phyloP scores from a whole-genome alignment of 2,329 filamentous ascomycete species.

The Domatiomyces catenatus region DNA sequence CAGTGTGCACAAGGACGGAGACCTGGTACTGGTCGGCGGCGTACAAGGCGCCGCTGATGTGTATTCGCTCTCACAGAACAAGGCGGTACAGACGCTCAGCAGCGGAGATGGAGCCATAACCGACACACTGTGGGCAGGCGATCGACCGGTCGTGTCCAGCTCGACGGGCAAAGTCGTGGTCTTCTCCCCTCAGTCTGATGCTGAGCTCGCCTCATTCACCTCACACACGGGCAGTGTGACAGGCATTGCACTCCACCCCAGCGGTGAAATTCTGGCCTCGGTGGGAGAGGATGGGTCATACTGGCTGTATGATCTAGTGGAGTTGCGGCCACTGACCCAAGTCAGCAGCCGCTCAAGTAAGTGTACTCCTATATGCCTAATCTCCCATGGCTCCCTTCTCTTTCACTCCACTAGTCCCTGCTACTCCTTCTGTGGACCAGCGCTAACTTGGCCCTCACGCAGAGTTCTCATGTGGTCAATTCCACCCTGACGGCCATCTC shows the following conservation, averaged over 20 bases:
- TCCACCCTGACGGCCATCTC: conserved; percentile 94
- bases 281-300: conserved; percentile 87
- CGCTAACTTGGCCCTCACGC: conserved; percentile 10
- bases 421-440: not conserved
- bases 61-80: conserved; percentile 61
- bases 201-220: conserved; percentile 53
- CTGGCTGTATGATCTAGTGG: conserved; percentile 66
- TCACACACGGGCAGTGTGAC: conserved; percentile 72
- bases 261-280: conserved; percentile 67
- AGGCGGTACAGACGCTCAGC: conserved; percentile 47
- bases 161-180: conserved; percentile 65
- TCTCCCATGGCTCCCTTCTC: too few relatives aligned
- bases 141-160: conserved; percentile 57
- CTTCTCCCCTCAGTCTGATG: conserved; percentile 47
- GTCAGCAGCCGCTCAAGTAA: conserved; percentile 66
- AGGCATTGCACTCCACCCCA: conserved; percentile 65
- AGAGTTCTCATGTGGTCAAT: conserved; percentile 64
- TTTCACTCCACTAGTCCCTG: too few relatives aligned
- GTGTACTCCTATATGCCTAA: too few relatives aligned
- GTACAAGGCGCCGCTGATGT: conserved; percentile 60
- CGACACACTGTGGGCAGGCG: conserved; percentile 41
- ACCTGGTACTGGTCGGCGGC: conserved; percentile 59
- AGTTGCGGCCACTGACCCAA: conserved; percentile 55
- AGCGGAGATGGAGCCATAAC: conserved; percentile 48
- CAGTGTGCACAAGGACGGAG: conserved; percentile 43